Base-by-base conservation (phyloP, 441 rosid genomes). In the Breynia disticha region DNA sequence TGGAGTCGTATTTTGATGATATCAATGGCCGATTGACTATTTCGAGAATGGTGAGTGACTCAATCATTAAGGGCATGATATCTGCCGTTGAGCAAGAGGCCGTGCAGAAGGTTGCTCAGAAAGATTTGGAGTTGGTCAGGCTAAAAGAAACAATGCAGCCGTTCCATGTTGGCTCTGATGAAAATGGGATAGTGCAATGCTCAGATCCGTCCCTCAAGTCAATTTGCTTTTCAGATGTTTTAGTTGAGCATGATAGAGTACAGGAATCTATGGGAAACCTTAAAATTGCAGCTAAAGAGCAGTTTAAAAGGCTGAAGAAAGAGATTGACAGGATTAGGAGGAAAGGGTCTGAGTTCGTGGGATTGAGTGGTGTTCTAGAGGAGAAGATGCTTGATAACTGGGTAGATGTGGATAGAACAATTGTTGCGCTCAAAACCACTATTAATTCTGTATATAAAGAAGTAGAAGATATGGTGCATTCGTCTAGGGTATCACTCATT, bases 41-140 rank as follows among this genome's bases (percentile, higher is more conserved):
- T 73, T 89, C 96, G 1, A 81, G 96, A 58, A 78, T 78, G 79
- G 99, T 93, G 41, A 83, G 71, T 28, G 84, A 89, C 43, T 83
- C 96, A 1, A 75, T 93, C 59, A 68, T 85, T 19, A 86, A 70
- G 73, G 99, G 90, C 46, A 70, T 79, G 77, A 76, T 89, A 16
- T 77, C 62, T 43, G 99, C 95, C 0, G 69, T 86, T 54, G 79
- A 87, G 64, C 75, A 80, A n/a, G 84, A 81, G 53, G 93, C 95
- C 49, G 75, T 74, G 16, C 86, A 78, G 67, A 74, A 72, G 77
- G 76, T 84, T 46, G 76, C 80, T 56, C 24, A 61, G 71, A 83
- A 83, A 66, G 95, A 89, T 17, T 55, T 69, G 60, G 96, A 93
- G 64, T 57, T 93, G 67, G 75, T 67, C 8, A 66, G 62, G 52